Evolutionary conservation across 768 basidiomycete species (phyloP).

Genomic region (Naganishia antarctica): DNA sequence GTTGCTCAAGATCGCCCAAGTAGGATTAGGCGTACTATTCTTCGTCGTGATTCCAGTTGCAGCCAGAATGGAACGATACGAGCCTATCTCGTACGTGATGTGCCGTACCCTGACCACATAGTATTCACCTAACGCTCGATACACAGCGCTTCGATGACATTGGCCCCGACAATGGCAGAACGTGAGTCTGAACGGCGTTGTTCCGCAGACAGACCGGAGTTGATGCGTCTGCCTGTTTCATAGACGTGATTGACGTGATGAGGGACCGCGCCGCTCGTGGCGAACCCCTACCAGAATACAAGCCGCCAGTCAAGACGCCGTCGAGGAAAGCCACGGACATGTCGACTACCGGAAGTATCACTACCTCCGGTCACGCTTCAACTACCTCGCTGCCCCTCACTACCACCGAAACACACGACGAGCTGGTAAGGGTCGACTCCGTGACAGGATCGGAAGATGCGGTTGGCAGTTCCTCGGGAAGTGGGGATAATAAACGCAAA

Average conservation of each 20-base stretch:
- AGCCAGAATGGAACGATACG: slow-evolving; percentile 30
- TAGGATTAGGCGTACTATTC: slow-evolving; percentile 28
- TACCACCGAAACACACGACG: background rate
- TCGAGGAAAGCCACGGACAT: slow-evolving; percentile 1
- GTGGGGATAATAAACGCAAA: background rate
- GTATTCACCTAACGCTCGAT: background rate
- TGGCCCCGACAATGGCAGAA: slow-evolving; percentile 23
- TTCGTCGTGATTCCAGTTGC: slow-evolving; percentile 31
- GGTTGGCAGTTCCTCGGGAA: background rate
- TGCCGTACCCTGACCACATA: background rate
- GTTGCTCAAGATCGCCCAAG: slow-evolving; percentile 29
- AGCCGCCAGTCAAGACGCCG: background rate
- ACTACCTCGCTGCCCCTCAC: slow-evolving; percentile 2
- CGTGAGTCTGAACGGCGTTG: slow-evolving; percentile 1
- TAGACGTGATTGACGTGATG: slow-evolving; percentile 17
- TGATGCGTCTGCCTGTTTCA: background rate
- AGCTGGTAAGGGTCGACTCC: background rate
- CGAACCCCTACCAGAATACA: slow-evolving; percentile 2
- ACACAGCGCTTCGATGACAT: slow-evolving; percentile 9
- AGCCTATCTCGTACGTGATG: slow-evolving; percentile 23
- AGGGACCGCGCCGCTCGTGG: slow-evolving; percentile 16
- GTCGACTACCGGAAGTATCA: slow-evolving; percentile 1
- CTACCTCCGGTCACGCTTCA: background rate
- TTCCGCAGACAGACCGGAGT: background rate
- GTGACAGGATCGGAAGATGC: background rate